phyloP scores from a whole-genome alignment of 495 filamentous ascomycete species.

The Paragyromitra xinjiangensis region DNA sequence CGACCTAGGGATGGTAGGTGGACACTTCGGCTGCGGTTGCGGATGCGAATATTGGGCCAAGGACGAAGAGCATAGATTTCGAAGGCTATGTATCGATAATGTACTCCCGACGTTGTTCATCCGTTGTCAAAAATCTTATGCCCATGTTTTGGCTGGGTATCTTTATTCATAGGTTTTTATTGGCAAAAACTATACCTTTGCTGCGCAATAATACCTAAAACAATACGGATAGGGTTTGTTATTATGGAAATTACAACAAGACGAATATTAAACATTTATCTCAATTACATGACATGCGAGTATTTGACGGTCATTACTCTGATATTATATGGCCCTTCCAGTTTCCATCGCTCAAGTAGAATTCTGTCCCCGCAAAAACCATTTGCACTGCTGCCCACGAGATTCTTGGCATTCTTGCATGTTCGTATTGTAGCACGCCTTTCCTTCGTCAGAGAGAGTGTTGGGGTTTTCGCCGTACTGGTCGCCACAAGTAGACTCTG shows the following conservation, averaged over 20 bases:
- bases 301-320: background rate
- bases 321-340: background rate
- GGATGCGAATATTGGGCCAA: too few relatives aligned
- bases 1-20: too few relatives aligned
- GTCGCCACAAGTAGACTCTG: constrained; percentile 1
- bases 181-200: background rate
- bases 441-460: constrained; percentile 19
- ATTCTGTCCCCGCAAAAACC: background rate
- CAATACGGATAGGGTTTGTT: background rate
- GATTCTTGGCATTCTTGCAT: constrained; percentile 5
- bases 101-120: background rate
- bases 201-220: background rate
- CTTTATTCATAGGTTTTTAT: background rate
- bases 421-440: constrained; percentile 14
- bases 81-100: background rate
- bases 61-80: background rate
- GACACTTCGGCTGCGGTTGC: too few relatives aligned
- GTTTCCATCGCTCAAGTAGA: background rate
- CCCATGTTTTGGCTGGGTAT: background rate
- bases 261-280: background rate
- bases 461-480: constrained; percentile 9
- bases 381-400: constrained; percentile 3
- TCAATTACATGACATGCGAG: background rate
- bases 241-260: background rate
- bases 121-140: background rate